Percentiles rank a stretch among this genome's conserved stretches.
Conservation (phyloP, 371 early-diverging fungal genomes). For the Mucor circinelloides region DNA sequence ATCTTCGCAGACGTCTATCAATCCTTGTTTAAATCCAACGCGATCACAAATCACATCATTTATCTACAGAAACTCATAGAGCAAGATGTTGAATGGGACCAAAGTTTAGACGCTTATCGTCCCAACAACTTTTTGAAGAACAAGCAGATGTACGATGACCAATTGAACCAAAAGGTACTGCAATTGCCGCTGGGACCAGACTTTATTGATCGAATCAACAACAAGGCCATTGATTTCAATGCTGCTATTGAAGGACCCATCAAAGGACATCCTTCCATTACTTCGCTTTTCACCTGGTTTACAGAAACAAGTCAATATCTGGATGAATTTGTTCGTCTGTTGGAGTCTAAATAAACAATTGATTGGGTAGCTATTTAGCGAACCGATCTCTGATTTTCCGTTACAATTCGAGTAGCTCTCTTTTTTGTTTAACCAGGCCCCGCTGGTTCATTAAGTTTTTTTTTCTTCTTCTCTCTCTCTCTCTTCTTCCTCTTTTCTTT, state of each 20-base stretch:
- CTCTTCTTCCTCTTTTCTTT: neutral
- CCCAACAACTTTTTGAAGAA: slow-evolving; percentile 4
- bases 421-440: slow-evolving; percentile 7
- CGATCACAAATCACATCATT: slow-evolving; percentile 6
- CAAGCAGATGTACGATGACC: slow-evolving; percentile 10
- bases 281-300: slow-evolving; percentile 28
- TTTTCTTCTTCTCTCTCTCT: neutral
- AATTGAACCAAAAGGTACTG: slow-evolving; percentile 28
- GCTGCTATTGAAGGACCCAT: slow-evolving; percentile 29
- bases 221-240: slow-evolving; percentile 22
- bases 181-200: slow-evolving; percentile 36
- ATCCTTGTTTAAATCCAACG: slow-evolving; percentile 4
- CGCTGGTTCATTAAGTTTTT: slow-evolving; percentile 10
- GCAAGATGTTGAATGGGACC: slow-evolving; percentile 34
- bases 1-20: slow-evolving; percentile 21
- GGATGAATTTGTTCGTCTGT: neutral
- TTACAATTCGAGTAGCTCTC: neutral
- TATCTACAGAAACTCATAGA: slow-evolving; percentile 19
- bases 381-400: neutral
- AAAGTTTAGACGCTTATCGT: slow-evolving; percentile 2
- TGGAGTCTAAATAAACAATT: neutral
- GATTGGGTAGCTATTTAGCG: neutral
- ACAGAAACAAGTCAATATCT: slow-evolving; percentile 14
- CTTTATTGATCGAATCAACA: slow-evolving; percentile 27
- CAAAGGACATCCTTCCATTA: slow-evolving; percentile 26